Conservation (phyloP, 106 monocot species). For the Apostasia shenzhenica region DNA sequence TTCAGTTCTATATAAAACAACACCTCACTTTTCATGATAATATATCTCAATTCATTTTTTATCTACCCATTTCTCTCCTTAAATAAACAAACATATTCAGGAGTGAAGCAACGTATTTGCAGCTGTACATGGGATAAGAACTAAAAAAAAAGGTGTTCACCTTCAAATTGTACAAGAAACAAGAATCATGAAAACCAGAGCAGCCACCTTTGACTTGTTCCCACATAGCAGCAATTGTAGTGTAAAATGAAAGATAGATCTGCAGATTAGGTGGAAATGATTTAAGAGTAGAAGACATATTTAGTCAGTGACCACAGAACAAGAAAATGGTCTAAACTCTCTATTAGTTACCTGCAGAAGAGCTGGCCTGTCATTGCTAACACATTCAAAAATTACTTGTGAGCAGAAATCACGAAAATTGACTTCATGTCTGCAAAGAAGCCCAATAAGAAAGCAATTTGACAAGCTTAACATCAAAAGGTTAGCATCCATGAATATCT, state of each 20-base stretch:
- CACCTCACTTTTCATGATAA: no score
- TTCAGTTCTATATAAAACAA: no score
- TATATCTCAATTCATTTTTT: no score
- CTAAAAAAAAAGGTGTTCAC: constrained; percentile 16
- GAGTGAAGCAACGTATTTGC: not conserved
- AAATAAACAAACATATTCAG: no score
- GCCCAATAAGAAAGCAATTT: not conserved
- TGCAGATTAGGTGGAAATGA: constrained; percentile 11
- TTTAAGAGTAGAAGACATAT: not conserved
- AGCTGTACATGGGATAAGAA: not conserved
- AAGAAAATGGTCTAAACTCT: not conserved
- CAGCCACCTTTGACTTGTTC: constrained; percentile 47
- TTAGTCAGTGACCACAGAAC: not conserved
- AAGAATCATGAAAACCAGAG: constrained; percentile 49
- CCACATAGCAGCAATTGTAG: constrained; percentile 60
- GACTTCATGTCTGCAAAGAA: constrained; percentile 52
- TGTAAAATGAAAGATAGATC: constrained; percentile 84
- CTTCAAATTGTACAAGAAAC: constrained; percentile 82
- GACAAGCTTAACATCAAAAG: no score
- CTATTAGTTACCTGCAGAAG: constrained; percentile 57
- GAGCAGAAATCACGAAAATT: constrained; percentile 89
- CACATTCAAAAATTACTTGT: constrained; percentile 93
- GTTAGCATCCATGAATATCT: no score
- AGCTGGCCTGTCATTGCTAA: constrained; percentile 87
- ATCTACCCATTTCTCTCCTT: no score